Evolutionary conservation across 1,284 basidiomycete species (phyloP), one percentile per base, ranked within the genome.

Genomic region (Fistulina hepatica): DNA sequence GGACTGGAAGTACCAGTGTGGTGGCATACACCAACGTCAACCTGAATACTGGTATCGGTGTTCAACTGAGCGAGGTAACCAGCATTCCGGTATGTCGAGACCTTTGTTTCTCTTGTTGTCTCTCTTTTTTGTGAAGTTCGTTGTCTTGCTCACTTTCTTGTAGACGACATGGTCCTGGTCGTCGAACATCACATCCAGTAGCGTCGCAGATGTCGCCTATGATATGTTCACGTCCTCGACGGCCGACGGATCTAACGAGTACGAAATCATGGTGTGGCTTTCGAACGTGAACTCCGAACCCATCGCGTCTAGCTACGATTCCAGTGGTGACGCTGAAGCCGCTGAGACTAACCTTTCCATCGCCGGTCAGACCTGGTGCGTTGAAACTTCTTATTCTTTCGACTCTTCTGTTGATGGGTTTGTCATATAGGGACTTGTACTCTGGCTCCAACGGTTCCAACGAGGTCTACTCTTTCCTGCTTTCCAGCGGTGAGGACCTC

Each of bases 241-340:
- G 2, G 32, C 71, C 22, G 65, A 65, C 2, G 76, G 76, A n/a
- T 55, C 61, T 13, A 64, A 65, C 43, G 59, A 58, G 21, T 65
- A 72, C 48, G 78, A 81, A 50, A 66, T 78, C 44, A 81, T 81
- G 77, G 56, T 81, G 42, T 80, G 78, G 77, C 63, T 79, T 11
- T 73, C 62, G 5, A 73, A 71, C 50, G 64, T 56, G 58, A 69
- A 70, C 44, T 65, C 76, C 7, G 66, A 65, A 2, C 76, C 77
- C 4, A 76, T 79, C 47, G 72, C 72, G 13, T 54, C 57, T 21
- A 20, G 44, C 0, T 31, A 31, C 28, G 13, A 31, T 47, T 53
- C 63, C 1, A 43, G 60, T 24, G 74, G 74, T 3, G 51, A 60
- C n/a, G 65, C 76, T 1, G 50, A 60, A 22, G 64, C 76, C 34